Conservation (phyloP, 2,329 filamentous ascomycete species). For the Neopestalotiopsis sp. region DNA sequence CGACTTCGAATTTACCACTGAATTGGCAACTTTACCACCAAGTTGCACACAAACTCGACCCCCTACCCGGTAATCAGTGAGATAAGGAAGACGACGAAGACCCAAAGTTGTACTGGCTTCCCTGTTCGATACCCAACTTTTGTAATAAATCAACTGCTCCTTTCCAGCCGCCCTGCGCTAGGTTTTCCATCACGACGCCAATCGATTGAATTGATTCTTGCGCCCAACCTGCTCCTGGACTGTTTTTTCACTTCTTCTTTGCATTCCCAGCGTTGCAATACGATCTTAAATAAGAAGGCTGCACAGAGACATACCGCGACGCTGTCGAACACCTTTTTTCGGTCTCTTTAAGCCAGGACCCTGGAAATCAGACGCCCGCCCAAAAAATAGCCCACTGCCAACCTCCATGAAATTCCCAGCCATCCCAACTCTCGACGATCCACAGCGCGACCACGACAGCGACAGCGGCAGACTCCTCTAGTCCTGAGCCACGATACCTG, state of each 20-base stretch:
- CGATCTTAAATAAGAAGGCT: conserved; percentile 27
- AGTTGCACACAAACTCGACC: background rate
- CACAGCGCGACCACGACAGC: conserved; percentile 19
- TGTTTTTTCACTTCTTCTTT: conserved; percentile 1
- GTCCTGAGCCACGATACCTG: conserved; percentile 11
- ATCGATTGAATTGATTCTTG: conserved; percentile 10
- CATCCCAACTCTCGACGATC: conserved; percentile 26
- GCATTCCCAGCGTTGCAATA: conserved; percentile 4
- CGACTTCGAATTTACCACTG: conserved; percentile 1
- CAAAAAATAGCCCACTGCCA: conserved; percentile 19
- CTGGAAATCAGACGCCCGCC: conserved; percentile 1
- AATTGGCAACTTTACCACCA: background rate
- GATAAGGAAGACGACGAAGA: background rate
- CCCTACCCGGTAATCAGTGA: background rate
- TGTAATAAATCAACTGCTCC: conserved; percentile 10
- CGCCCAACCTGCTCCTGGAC: conserved; percentile 7
- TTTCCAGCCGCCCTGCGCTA: conserved; percentile 6
- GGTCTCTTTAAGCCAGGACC: conserved; percentile 5
- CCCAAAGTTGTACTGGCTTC: conserved; percentile 1
- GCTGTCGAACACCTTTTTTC: background rate
- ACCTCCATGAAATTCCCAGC: conserved; percentile 32
- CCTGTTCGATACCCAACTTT: background rate
- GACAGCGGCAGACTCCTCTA: conserved; percentile 21
- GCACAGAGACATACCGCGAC: conserved; percentile 23
- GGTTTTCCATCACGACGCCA: conserved; percentile 7